These are phyloP conservation scores for Backusella psychrophila DNA, from an alignment of 192 early-diverging fungal species.

Conservation along the genomic window DNA sequence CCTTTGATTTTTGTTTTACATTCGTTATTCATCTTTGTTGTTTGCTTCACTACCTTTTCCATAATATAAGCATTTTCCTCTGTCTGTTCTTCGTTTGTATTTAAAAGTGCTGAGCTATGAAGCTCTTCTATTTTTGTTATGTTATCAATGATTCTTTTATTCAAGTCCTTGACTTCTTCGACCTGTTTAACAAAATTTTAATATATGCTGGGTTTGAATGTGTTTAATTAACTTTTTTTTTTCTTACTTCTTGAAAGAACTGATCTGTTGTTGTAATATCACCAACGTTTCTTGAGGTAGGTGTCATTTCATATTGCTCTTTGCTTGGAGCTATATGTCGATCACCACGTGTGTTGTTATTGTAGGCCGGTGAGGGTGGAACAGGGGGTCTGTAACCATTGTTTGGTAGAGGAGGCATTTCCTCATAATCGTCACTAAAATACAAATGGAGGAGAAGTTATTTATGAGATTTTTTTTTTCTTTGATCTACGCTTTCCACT, in stretches of 20 bases:
- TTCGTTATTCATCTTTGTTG: constrained; percentile 34
- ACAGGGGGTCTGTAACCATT: constrained; percentile 23
- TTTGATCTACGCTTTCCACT: not conserved
- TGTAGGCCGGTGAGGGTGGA: constrained; percentile 27
- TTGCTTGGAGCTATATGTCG: constrained; percentile 12
- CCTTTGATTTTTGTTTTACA: constrained; percentile 55
- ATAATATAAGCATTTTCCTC: constrained; percentile 31
- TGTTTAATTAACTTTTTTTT: not conserved
- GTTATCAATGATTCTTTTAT: constrained; percentile 27
- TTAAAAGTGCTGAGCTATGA: constrained; percentile 31
- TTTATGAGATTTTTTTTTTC: not conserved
- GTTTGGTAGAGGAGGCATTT: constrained; percentile 25
- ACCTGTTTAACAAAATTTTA: constrained; percentile 16
- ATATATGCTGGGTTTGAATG: not conserved
- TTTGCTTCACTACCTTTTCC: constrained; percentile 23
- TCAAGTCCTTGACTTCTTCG: constrained; percentile 35
- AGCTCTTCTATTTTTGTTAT: constrained; percentile 37
- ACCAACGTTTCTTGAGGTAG: not conserved
- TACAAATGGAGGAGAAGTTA: not conserved
- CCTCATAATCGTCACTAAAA: constrained; percentile 28
- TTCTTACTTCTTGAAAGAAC: constrained; percentile 36
- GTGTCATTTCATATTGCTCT: constrained; percentile 38
- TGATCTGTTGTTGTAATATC: constrained; percentile 29
- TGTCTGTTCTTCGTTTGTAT: constrained; percentile 35
- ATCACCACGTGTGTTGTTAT: constrained; percentile 23